Percentiles rank a stretch among this genome's conserved stretches.
phyloP scores from a whole-genome alignment of 2,329 filamentous ascomycete genomes.

The Penicillium sp. region DNA sequence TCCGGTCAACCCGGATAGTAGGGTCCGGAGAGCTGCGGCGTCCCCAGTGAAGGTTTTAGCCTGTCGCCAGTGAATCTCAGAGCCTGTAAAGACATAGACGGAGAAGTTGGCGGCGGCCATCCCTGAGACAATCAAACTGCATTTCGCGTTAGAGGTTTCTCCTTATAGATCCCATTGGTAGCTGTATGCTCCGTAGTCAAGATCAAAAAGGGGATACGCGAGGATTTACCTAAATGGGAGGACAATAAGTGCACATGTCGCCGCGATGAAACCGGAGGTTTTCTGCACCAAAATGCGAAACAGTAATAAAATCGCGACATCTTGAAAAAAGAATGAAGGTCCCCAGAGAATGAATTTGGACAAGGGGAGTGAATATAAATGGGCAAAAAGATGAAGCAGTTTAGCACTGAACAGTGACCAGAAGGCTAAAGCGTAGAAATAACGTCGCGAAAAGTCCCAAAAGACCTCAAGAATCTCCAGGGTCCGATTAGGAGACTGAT shows the following conservation, averaged over 20 bases:
- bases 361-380: slow-evolving; percentile 19
- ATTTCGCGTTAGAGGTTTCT: background rate
- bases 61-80: slow-evolving; percentile 40
- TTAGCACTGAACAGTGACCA: slow-evolving; percentile 28
- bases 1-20: slow-evolving; percentile 34
- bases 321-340: slow-evolving; percentile 25
- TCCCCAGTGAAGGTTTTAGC: slow-evolving; percentile 34
- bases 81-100: slow-evolving; percentile 35
- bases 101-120: slow-evolving; percentile 37
- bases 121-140: slow-evolving; percentile 31
- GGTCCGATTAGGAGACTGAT: slow-evolving; percentile 11
- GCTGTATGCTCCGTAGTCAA: background rate
- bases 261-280: slow-evolving; percentile 1
- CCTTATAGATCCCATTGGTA: background rate
- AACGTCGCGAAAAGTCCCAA: slow-evolving; percentile 31
- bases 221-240: slow-evolving; percentile 31
- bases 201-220: background rate
- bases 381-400: slow-evolving; percentile 24
- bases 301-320: slow-evolving; percentile 19
- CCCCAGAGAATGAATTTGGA: slow-evolving; percentile 22
- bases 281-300: slow-evolving; percentile 12
- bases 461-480: slow-evolving; percentile 16
- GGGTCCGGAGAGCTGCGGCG: slow-evolving; percentile 33
- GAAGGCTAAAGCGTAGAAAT: slow-evolving; percentile 32
- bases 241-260: slow-evolving; percentile 13